These are phyloP conservation scores for Kappamyces sp. DNA, from an alignment of 192 early-diverging fungal species.

Conservation along the genomic window DNA sequence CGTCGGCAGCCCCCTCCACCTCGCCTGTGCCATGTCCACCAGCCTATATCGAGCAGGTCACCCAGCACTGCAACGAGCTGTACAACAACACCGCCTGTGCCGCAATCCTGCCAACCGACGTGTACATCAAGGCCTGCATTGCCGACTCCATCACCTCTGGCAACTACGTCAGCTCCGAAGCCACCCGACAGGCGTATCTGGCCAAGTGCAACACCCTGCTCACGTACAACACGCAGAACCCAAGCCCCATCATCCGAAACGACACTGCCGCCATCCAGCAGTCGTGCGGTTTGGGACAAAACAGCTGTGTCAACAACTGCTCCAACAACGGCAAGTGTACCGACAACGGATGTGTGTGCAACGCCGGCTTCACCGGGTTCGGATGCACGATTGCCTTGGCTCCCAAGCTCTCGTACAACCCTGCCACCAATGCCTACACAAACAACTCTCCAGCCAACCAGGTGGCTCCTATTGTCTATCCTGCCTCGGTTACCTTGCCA, in stretches of 20 bases:
- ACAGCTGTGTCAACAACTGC: constrained; percentile 17
- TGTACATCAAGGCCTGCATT: constrained; percentile 12
- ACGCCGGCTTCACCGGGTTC: neutral
- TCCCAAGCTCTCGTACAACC: constrained; percentile 10
- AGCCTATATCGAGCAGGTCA: constrained; percentile 1
- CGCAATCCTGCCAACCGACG: neutral
- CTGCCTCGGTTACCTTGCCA: too few species aligned
- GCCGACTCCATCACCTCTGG: neutral
- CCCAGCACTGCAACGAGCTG: neutral
- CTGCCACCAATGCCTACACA: neutral
- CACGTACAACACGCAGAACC: neutral
- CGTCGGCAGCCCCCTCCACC: neutral
- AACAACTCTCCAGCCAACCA: too few species aligned
- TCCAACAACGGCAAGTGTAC: constrained; percentile 10
- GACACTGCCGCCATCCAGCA: constrained; percentile 1
- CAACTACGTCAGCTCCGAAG: constrained; percentile 5
- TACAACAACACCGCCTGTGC: neutral
- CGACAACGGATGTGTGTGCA: constrained; percentile 5
- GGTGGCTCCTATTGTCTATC: too few species aligned
- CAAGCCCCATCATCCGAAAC: neutral
- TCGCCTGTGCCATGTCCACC: neutral
- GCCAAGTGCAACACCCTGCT: constrained; percentile 4
- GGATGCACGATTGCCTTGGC: constrained; percentile 10
- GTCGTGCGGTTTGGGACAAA: constrained; percentile 1
- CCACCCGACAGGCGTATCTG: constrained; percentile 1